phyloP scores from a whole-genome alignment of 805 yeast species.

The Kodamaea laetipori region DNA sequence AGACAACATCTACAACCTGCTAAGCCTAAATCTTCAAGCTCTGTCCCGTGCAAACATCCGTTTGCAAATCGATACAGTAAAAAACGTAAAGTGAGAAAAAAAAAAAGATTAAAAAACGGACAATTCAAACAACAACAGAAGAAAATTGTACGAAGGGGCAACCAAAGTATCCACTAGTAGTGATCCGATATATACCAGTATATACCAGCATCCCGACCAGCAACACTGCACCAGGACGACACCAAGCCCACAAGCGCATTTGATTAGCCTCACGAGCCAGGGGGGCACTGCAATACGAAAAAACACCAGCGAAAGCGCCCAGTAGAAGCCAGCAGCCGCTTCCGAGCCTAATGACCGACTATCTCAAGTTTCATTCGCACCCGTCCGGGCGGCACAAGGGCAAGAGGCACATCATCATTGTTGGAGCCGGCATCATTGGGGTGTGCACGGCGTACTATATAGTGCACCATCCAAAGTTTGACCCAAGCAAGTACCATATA shows the following conservation, averaged over 20 bases:
- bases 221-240: no score
- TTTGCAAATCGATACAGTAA: no score
- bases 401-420: slow-evolving; percentile 77
- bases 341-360: slow-evolving; percentile 13
- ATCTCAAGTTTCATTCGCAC: slow-evolving; percentile 25
- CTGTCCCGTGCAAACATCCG: no score
- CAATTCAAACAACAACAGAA: slow-evolving; percentile 10
- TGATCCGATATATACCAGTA: background rate
- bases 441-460: slow-evolving; percentile 91
- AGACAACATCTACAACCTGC: no score
- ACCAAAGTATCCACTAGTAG: background rate
- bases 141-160: slow-evolving; percentile 6
- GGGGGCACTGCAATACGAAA: no score
- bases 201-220: background rate
- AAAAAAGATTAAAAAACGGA: slow-evolving; percentile 10
- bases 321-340: background rate
- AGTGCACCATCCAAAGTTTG: slow-evolving; percentile 79
- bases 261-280: no score
- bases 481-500: slow-evolving; percentile 71
- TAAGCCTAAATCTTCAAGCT: no score
- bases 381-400: slow-evolving; percentile 56
- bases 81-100: slow-evolving; percentile 6
- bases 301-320: no score
- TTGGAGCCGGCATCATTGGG: slow-evolving; percentile 96
- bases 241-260: no score